Evolutionary conservation across 768 basidiomycete species (phyloP).

Genomic region (Calocybe indica): DNA sequence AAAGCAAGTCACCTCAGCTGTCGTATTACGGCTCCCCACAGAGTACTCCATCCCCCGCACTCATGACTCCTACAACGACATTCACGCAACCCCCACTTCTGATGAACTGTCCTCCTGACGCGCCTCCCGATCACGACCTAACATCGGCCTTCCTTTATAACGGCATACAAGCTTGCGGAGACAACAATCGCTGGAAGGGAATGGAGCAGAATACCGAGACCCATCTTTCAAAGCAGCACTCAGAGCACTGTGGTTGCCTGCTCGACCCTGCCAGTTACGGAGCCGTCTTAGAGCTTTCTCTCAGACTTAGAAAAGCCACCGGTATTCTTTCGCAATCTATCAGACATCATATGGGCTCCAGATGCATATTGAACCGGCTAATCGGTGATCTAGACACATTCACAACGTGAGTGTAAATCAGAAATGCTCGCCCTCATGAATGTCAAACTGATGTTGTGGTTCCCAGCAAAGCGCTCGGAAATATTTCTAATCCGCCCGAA

Average conservation of each 20-base stretch:
- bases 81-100: slow-evolving; percentile 25
- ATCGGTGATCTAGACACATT: slow-evolving; percentile 47
- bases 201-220: slow-evolving; percentile 14
- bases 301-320: slow-evolving; percentile 54
- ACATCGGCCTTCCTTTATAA: slow-evolving; percentile 35
- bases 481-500: slow-evolving; percentile 24
- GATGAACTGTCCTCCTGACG: slow-evolving; percentile 18
- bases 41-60: slow-evolving; percentile 31
- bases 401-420: slow-evolving; percentile 37
- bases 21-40: slow-evolving; percentile 24
- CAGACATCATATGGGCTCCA: slow-evolving; percentile 29
- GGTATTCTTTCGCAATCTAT: slow-evolving; percentile 45
- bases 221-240: slow-evolving; percentile 21
- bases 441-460: slow-evolving; percentile 5
- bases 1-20: slow-evolving; percentile 15
- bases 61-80: slow-evolving; percentile 43
- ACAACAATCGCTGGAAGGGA: slow-evolving; percentile 12
- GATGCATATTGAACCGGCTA: slow-evolving; percentile 34
- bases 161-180: slow-evolving; percentile 18
- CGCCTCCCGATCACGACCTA: slow-evolving; percentile 34
- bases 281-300: slow-evolving; percentile 59
- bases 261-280: slow-evolving; percentile 48
- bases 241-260: slow-evolving; percentile 47
- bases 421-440: background rate
- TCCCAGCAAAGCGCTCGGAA: slow-evolving; percentile 35